Evolutionary conservation across 179 eudicot species (phyloP).

Genomic region (Drosera spatulata): DNA sequence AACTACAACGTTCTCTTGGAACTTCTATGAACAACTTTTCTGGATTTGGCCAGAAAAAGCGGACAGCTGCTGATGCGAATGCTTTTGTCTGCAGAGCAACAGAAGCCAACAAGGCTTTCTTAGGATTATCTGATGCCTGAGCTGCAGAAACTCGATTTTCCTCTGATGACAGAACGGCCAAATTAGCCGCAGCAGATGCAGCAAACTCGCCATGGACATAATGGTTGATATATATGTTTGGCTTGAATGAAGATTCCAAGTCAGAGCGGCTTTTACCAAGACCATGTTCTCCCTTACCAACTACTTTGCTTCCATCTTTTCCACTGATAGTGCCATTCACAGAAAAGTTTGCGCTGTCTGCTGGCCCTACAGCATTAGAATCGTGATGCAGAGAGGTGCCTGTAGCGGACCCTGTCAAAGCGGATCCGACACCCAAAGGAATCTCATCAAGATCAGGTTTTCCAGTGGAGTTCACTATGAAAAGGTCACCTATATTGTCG

Average conservation of each 20-base stretch:
- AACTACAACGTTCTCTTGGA: constrained; percentile 95
- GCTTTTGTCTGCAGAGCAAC: constrained; percentile 63
- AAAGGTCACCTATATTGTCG: too few species aligned
- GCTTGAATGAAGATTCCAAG: constrained; percentile 59
- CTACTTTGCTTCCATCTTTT: constrained; percentile 17
- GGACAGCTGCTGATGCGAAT: constrained; percentile 59
- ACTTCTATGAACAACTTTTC: constrained; percentile 81
- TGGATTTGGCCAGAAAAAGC: constrained; percentile 87
- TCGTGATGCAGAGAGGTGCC: constrained; percentile 10
- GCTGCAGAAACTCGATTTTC: constrained; percentile 43
- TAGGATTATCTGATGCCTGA: constrained; percentile 36
- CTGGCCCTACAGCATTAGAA: constrained; percentile 14
- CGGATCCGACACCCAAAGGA: constrained; percentile 9
- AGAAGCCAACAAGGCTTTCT: constrained; percentile 58
- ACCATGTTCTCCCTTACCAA: constrained; percentile 11
- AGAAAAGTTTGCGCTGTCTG: constrained; percentile 11
- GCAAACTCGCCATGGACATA: constrained; percentile 89
- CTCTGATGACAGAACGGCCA: constrained; percentile 58
- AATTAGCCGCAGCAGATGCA: constrained; percentile 80
- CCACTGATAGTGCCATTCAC: constrained; percentile 10
- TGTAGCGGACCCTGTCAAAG: constrained; percentile 12
- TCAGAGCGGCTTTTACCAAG: constrained; percentile 15
- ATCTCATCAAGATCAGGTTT: too few species aligned
- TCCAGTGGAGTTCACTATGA: too few species aligned
- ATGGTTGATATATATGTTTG: constrained; percentile 52